Evolutionary conservation across 768 basidiomycete genomes (phyloP), one percentile per base, ranked within the genome.

Genomic region (Trichaptum fuscoviolaceum): DNA sequence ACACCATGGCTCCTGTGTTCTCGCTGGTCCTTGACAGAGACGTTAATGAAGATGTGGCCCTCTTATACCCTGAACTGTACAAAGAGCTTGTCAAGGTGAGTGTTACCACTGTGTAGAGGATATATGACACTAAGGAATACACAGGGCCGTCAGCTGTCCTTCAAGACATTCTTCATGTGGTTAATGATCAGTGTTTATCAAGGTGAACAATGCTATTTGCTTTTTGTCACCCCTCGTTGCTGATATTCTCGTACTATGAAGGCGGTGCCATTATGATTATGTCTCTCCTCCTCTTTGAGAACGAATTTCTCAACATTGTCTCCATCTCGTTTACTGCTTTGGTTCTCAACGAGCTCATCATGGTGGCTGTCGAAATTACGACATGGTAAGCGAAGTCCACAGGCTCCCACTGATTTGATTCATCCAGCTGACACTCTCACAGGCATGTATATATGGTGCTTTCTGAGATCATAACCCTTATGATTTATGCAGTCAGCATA

Each of bases 81-180:
- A 98, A 98, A 78, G 97, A 99, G 69, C 78, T 99, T 69, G 96
- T 93, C 25, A 99, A 99, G 89, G 96, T 91, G 64, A 62, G 79
- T 0, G 52, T 30, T 4, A 58, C 63, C 52, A 27, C 35, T 18
- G 4, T 12, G 27, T 8, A 18, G 23, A 12, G 35, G 64, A 30
- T 52, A 52, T 3, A 52, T 6, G 20, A 12, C 12, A 20, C 12
- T 52, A 52, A 52, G 2, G 15, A 52, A 52, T 65, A 59, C 63
- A 1, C 72, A 96, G 94, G 96, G 96, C 4, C 93, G 97, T 65
- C 89, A 93, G 2, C 76, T 99, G 63, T 96, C 95, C 17, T 96
- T 92, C 81, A 99, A 97, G 82, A 99, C 97, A 0, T 99, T 99
- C 81, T 99, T 99, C 81, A 86, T 90, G 68, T 99, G 97, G 97